Percentiles rank a stretch among this genome's conserved stretches.
These are phyloP conservation scores for Helenozyma rhizophorensis DNA, from an alignment of 805 yeast genomes.

Conservation along the genomic window DNA sequence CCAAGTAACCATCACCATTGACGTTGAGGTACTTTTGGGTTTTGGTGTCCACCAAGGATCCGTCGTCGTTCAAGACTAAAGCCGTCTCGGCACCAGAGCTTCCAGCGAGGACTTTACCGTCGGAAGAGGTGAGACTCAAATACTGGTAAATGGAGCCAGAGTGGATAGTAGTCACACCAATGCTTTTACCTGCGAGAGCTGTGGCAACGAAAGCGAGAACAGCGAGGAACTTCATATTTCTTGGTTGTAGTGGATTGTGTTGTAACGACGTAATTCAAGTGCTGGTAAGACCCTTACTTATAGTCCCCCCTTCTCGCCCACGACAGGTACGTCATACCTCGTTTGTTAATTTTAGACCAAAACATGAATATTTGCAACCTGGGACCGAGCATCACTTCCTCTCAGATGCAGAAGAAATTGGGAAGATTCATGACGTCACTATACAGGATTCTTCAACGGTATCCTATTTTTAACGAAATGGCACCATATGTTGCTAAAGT, in stretches of 20 bases:
- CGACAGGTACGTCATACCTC: no score
- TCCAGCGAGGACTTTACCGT: conserved; percentile 8
- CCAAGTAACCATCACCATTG: conserved; percentile 6
- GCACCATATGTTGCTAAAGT: no score
- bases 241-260: background rate
- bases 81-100: conserved; percentile 6
- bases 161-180: conserved; percentile 18
- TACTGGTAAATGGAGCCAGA: conserved; percentile 26
- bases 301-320: no score
- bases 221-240: conserved; percentile 12
- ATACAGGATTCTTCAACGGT: no score
- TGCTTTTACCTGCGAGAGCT: conserved; percentile 21
- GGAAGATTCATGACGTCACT: no score
- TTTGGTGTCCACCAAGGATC: conserved; percentile 16
- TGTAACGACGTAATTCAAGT: no score
- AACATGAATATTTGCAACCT: no score
- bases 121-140: conserved; percentile 3
- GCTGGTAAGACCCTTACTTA: no score
- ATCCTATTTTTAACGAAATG: no score
- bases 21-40: conserved; percentile 16
- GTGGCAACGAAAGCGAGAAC: conserved; percentile 19
- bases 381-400: no score
- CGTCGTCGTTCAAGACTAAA: conserved; percentile 22
- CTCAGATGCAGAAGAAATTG: no score
- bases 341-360: no score